Percentiles rank a stretch among this genome's conserved stretches.
Evolutionary conservation across 176 grass and related monocot genomes (phyloP).

Genomic region (Pontederia crassipes): DNA sequence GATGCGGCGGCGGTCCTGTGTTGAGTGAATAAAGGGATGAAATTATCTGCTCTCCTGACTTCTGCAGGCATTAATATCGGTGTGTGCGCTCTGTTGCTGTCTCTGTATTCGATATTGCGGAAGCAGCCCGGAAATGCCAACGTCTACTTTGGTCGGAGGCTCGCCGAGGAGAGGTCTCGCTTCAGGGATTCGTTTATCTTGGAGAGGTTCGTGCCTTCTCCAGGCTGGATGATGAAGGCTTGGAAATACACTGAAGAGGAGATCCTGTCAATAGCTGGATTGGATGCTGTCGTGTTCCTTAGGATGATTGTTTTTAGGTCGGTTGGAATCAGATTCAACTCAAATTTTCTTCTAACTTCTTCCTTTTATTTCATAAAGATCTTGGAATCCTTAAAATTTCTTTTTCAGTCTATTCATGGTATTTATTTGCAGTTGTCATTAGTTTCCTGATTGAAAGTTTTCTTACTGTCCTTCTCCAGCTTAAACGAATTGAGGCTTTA

Average conservation of each 20-base stretch:
- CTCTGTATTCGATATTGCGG: slow-evolving; percentile 74
- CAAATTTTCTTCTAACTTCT: not conserved
- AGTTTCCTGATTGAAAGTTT: too few species aligned
- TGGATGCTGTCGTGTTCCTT: slow-evolving; percentile 91
- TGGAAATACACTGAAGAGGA: slow-evolving; percentile 75
- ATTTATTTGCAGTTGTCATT: too few species aligned
- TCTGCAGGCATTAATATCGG: slow-evolving; percentile 94
- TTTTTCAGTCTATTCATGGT: too few species aligned
- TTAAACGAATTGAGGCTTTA: too few species aligned
- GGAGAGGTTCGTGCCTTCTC: slow-evolving; percentile 78
- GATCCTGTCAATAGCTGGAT: slow-evolving; percentile 50
- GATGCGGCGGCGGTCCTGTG: slow-evolving; percentile 14
- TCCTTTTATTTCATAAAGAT: too few species aligned
- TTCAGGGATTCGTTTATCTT: slow-evolving; percentile 52
- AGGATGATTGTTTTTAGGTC: slow-evolving; percentile 84
- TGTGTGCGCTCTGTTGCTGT: slow-evolving; percentile 51
- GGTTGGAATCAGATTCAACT: not conserved
- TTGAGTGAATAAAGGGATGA: slow-evolving; percentile 42
- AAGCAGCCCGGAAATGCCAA: slow-evolving; percentile 80
- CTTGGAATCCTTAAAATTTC: too few species aligned
- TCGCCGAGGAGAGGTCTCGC: slow-evolving; percentile 47
- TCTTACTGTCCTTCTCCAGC: too few species aligned
- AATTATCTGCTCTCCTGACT: slow-evolving; percentile 62
- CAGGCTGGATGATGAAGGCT: slow-evolving; percentile 80
- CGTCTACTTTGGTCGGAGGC: slow-evolving; percentile 81